These are phyloP conservation scores for Microcyclosporella mali DNA, from an alignment of 2,329 filamentous ascomycete species.

Conservation along the genomic window DNA sequence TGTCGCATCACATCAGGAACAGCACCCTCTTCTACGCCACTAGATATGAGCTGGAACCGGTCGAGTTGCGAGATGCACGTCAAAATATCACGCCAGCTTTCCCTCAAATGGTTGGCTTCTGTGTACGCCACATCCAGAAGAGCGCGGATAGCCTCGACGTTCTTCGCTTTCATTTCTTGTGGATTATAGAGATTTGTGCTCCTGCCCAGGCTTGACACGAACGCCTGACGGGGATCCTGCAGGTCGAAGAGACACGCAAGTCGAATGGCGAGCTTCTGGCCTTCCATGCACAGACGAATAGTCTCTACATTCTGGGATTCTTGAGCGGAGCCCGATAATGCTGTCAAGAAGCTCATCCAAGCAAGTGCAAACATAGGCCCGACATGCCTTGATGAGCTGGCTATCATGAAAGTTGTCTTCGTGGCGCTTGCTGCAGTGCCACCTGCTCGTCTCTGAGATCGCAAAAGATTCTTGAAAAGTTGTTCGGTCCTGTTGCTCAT, in stretches of 20 bases:
- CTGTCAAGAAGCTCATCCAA: constrained; percentile 98
- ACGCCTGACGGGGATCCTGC: constrained; percentile 87
- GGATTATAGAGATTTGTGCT: constrained; percentile 95
- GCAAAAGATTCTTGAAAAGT: constrained; percentile 86
- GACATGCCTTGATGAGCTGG: constrained; percentile 88
- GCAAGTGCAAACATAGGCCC: constrained; percentile 98
- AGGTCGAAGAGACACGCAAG: constrained; percentile 92
- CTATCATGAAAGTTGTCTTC: constrained; percentile 77
- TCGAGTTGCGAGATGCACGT: constrained; percentile 95
- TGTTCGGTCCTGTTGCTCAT: constrained; percentile 77
- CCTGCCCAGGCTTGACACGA: constrained; percentile 85
- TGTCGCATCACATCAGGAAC: constrained; percentile 88
- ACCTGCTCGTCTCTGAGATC: constrained; percentile 77
- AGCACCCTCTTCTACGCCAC: constrained; percentile 85
- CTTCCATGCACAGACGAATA: constrained; percentile 87
- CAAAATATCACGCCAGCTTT: constrained; percentile 92
- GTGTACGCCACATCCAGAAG: constrained; percentile 86
- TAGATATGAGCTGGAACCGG: constrained; percentile 86
- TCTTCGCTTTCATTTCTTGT: constrained; percentile 91
- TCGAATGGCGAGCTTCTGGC: constrained; percentile 86
- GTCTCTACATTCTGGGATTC: constrained; percentile 89
- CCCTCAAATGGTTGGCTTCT: constrained; percentile 81
- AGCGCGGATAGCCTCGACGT: constrained; percentile 87
- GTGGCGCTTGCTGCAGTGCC: constrained; percentile 23
- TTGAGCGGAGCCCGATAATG: constrained; percentile 86